Base-by-base conservation (phyloP, 2,329 filamentous ascomycete genomes). In the Tolypocladium capitatum region DNA sequence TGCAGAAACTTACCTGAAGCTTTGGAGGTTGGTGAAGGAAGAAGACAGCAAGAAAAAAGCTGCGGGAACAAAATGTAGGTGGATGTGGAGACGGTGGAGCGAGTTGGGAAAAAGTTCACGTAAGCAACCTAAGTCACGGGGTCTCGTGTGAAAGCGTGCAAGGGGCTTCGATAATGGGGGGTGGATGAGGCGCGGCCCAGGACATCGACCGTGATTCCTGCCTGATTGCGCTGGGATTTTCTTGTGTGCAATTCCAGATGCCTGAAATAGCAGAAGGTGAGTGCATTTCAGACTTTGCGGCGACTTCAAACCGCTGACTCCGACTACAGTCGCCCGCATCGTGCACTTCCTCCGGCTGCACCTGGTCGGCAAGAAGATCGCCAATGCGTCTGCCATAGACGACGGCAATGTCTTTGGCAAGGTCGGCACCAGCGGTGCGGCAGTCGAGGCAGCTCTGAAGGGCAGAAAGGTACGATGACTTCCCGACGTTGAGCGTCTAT, bases 381-480 rank as follows among this genome's bases (percentile, higher is more conserved):
- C 74, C 43, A 77, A 75, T 36, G 84, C 86, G 47, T 71, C 76
- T 24, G 83, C 86, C 13, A 75, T 83, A 52, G 83, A 95, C 58
- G 91, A 98, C 68, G 70, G 72, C 56, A 91, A 85, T 60, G 76
- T 98, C 6, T 98, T 90, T 65, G 89, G 90, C 56, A 96, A 97
- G 66, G 89, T 81, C 20, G 89, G 90, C 30, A 94, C 86, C 0
- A 86, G 77, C 18, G 86, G 83, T 1, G 65, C 77, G 0, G 84
- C 83, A 30, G 89, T 98, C 52, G 73, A 86, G 56, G 75, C 78
- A 47, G 81, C 84, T 1, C 71, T 96, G 59, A 74, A 74, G 4
- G 88, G 87, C 5, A 91, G 85, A 59, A 87, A 80, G 59, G 70
- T 72, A 18, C 24, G 38, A 10, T 2, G 13, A 13, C 10, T 11